Base-by-base conservation (phyloP, 805 yeast genomes). In the Pichia nakasei region DNA sequence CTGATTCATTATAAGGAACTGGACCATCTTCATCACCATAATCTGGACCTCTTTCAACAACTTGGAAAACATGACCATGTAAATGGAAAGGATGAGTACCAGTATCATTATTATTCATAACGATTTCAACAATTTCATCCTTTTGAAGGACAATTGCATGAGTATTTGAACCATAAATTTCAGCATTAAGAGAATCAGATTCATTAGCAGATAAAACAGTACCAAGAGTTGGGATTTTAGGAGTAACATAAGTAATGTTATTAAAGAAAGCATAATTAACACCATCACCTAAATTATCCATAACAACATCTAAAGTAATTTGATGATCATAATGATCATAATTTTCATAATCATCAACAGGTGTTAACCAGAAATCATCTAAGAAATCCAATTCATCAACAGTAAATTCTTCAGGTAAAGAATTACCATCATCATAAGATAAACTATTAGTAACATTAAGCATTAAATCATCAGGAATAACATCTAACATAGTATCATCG, bases 21-120 rank as follows among this genome's bases (percentile, higher is more conserved):
- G 82, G 83, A 39, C 66, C 72, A 42, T 68, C 78, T 19, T 64
- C 76, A 42, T 73, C 81, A 45, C 66, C 66, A 42, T 73, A 76
- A 37, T 72, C 78, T 26, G 70, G 77, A 41, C 82, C 86, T 64
- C 96, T 75, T 49, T 76, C 80, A 47, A 87, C 62, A 9, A 83
- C 72, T 68, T 91, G 97, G 85, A 89, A 91, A 40, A 64, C 76
- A 63, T 84, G 93, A 41, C 98, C 98, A 68, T 91, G 98, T 60
- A 91, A 69, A 67, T 91, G 98, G 93, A 91, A 91, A 26, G 98
- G 97, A 69, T 91, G 98, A 55, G 73, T 82, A 60, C 97, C 97
- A 6, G 95, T 77, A 64, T 91, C 98, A 48, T 67, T 67, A 65
- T 88, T 89, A 70, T 91, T 91, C 36, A 91, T 58, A 7, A 85